Evolutionary conservation across 495 filamentous ascomycete species (phyloP).

Genomic region (Pyrenopolyporus hunteri): DNA sequence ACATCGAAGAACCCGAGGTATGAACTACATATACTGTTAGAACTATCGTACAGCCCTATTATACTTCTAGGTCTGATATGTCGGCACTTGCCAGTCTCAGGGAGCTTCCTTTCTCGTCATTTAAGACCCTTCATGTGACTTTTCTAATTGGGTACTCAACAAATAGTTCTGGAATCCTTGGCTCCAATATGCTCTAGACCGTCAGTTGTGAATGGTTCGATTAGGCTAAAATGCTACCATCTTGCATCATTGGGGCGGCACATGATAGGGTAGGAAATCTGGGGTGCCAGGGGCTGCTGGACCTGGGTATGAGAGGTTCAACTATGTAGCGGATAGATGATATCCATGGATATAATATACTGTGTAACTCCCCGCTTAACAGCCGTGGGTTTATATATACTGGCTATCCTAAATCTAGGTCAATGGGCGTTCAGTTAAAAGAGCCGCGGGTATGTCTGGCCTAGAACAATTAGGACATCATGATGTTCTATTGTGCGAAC

Average conservation of each 20-base stretch:
- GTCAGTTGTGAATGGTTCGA: neutral
- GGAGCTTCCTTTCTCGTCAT: constrained; percentile 5
- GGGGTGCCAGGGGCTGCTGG: neutral
- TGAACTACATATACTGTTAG: neutral
- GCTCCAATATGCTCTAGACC: constrained; percentile 17
- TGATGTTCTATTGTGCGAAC: too few species aligned
- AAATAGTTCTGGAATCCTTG: neutral
- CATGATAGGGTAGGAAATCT: constrained; percentile 12
- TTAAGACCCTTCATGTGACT: constrained; percentile 10
- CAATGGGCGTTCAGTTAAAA: neutral
- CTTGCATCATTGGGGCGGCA: constrained; percentile 23
- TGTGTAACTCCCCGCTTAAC: neutral
- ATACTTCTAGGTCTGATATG: neutral
- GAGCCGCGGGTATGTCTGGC: too few species aligned
- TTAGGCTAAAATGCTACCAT: constrained; percentile 32
- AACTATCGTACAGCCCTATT: neutral
- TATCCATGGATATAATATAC: constrained; percentile 11
- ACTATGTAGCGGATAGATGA: too few species aligned
- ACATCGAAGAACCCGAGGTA: neutral
- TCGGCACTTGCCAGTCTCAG: constrained; percentile 25
- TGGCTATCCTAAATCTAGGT: neutral
- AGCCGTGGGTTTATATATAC: neutral
- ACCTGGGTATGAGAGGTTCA: too few species aligned
- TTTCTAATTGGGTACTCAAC: constrained; percentile 18
- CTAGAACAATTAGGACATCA: too few species aligned